Conservation (phyloP, 1,284 basidiomycete species). For the Lentinula novae-zelandiae region DNA sequence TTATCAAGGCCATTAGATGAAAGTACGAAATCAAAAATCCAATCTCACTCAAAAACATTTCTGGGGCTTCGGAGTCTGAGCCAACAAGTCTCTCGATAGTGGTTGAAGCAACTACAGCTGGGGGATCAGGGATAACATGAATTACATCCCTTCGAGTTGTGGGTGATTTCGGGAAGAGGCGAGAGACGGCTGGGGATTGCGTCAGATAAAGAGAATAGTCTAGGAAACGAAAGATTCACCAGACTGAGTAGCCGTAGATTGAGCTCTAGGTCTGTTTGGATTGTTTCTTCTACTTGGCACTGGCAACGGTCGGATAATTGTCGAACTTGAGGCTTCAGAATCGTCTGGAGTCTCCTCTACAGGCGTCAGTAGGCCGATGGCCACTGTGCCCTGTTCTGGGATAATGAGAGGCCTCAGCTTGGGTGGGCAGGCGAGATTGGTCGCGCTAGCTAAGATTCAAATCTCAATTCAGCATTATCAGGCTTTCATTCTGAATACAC, state of each 20-base stretch:
- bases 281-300: not conserved
- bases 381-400: not conserved
- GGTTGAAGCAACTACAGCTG: not conserved
- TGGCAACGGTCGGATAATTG: not conserved
- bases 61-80: too few species aligned
- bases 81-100: not conserved
- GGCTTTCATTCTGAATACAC: not conserved
- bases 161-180: not conserved
- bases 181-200: not conserved
- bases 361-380: constrained; percentile 5
- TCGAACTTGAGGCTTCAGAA: not conserved
- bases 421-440: not conserved
- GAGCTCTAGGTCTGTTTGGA: constrained; percentile 3
- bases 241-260: not conserved
- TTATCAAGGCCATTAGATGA: not conserved
- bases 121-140: not conserved
- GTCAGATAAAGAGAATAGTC: not conserved
- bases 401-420: constrained; percentile 6
- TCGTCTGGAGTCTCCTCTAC: constrained; percentile 7
- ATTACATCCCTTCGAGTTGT: not conserved
- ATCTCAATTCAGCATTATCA: not conserved
- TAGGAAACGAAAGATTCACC: not conserved
- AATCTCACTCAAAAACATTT: not conserved
- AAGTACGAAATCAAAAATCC: not conserved
- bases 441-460: not conserved